phyloP scores from a whole-genome alignment of 2,329 filamentous ascomycete species.

The Clonostachys chloroleuca region DNA sequence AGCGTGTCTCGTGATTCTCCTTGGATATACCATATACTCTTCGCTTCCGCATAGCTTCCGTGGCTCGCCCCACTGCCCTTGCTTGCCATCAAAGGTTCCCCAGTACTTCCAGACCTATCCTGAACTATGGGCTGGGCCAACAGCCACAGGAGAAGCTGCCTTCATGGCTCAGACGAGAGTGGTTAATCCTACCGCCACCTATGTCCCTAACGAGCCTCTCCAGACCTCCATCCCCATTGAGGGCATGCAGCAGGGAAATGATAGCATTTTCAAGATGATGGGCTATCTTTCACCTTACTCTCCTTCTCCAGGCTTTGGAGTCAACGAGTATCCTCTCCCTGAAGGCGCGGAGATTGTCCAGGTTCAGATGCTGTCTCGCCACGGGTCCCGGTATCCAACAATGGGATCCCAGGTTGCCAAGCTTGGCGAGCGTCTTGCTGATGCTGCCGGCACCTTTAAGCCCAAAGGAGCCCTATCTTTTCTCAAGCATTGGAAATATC shows the following conservation, averaged over 20 bases:
- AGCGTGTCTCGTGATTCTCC: slow-evolving; percentile 21
- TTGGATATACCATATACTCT: slow-evolving; percentile 27
- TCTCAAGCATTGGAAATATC: slow-evolving; percentile 64
- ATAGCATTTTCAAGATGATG: slow-evolving; percentile 68
- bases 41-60: slow-evolving; percentile 23
- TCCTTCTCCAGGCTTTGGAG: slow-evolving; percentile 69
- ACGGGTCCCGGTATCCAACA: slow-evolving; percentile 72
- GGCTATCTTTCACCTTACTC: slow-evolving; percentile 65
- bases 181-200: slow-evolving; percentile 60
- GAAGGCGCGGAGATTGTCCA: slow-evolving; percentile 64
- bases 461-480: slow-evolving; percentile 60
- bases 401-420: slow-evolving; percentile 46
- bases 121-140: slow-evolving; percentile 59
- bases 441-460: slow-evolving; percentile 45
- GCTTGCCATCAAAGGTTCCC: slow-evolving; percentile 38
- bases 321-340: slow-evolving; percentile 66
- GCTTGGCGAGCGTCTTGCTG: slow-evolving; percentile 54
- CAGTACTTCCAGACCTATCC: slow-evolving; percentile 61
- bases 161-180: slow-evolving; percentile 69
- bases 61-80: slow-evolving; percentile 16
- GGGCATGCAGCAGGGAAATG: slow-evolving; percentile 49
- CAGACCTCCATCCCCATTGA: slow-evolving; percentile 67
- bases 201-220: slow-evolving; percentile 64
- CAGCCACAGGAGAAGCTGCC: slow-evolving; percentile 63
- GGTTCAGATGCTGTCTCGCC: slow-evolving; percentile 68